These are phyloP conservation scores for Psilocybe sp. DNA, from an alignment of 768 basidiomycete species.

Conservation along the genomic window DNA sequence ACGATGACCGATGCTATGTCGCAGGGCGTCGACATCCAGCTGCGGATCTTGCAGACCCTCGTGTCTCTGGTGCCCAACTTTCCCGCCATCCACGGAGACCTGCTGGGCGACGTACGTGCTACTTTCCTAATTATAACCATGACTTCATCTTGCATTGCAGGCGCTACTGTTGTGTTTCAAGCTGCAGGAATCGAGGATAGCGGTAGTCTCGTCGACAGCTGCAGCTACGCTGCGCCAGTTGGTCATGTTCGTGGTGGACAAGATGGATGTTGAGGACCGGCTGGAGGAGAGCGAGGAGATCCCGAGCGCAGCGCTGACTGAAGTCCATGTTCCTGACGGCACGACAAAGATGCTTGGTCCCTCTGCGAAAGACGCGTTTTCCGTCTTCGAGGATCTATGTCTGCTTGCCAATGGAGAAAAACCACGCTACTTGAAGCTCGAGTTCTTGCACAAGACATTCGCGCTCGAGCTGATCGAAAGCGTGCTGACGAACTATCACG, in stretches of 20 bases:
- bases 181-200: conserved; percentile 91
- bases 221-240: conserved; percentile 94
- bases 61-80: conserved; percentile 91
- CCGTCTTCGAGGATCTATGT: conserved; percentile 91
- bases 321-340: conserved; percentile 67
- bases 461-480: conserved; percentile 97
- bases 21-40: conserved; percentile 95
- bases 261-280: conserved; percentile 78
- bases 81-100: conserved; percentile 70
- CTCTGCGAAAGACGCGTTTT: conserved; percentile 80
- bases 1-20: conserved; percentile 87
- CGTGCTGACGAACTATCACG: conserved; percentile 88
- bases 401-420: conserved; percentile 80
- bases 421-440: conserved; percentile 79
- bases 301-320: conserved; percentile 28
- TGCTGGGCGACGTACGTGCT: conserved; percentile 75
- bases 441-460: conserved; percentile 87
- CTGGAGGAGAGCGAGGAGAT: conserved; percentile 31
- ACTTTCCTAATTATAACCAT: not conserved
- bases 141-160: conserved; percentile 33
- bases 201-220: conserved; percentile 95
- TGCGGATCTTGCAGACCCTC: conserved; percentile 89
- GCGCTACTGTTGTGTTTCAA: conserved; percentile 93
- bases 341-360: conserved; percentile 61
- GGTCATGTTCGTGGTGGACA: conserved; percentile 97